A percentile compares a stretch with the other conserved stretches of the same genome.
phyloP scores from a whole-genome alignment of 73 alveolate species.

The Tetrahymena elliotti region DNA sequence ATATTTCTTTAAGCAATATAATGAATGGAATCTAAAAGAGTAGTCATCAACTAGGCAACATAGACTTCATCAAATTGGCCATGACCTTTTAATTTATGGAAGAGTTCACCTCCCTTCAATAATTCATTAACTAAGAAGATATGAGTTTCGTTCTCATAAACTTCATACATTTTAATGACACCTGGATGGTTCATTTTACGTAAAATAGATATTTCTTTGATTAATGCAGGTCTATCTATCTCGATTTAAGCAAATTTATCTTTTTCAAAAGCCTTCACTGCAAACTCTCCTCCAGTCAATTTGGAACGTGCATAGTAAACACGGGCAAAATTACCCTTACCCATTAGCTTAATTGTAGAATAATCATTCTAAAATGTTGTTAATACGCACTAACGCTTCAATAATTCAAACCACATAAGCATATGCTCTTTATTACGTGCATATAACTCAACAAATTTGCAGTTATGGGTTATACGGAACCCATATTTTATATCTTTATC shows the following conservation, averaged over 20 bases:
- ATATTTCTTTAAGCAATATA: conserved; percentile 13
- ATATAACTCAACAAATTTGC: conserved; percentile 19
- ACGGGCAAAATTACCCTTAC: conserved; percentile 40
- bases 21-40: conserved; percentile 21
- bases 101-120: conserved; percentile 41
- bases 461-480: conserved; percentile 10
- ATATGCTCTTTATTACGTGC: conserved; percentile 24
- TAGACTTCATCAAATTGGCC: conserved; percentile 23
- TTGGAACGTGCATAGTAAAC: conserved; percentile 21
- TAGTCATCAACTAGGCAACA: conserved; percentile 20
- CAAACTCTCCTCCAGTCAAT: conserved; percentile 3
- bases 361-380: conserved; percentile 19
- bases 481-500: conserved; percentile 16
- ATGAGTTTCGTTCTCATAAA: conserved; percentile 35
- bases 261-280: conserved; percentile 43
- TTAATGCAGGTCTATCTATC: conserved; percentile 34
- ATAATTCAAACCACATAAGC: conserved; percentile 21
- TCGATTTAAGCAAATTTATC: conserved; percentile 23
- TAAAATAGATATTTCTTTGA: conserved; percentile 34
- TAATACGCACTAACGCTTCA: conserved; percentile 23
- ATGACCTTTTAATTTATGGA: conserved; percentile 19
- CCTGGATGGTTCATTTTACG: conserved; percentile 39
- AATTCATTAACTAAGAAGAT: conserved; percentile 28
- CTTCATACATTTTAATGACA: conserved; percentile 38
- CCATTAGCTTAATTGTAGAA: conserved; percentile 16